Evolutionary conservation across 83 land plant genomes (phyloP).

Genomic region (Diphasiastrum complanatum): DNA sequence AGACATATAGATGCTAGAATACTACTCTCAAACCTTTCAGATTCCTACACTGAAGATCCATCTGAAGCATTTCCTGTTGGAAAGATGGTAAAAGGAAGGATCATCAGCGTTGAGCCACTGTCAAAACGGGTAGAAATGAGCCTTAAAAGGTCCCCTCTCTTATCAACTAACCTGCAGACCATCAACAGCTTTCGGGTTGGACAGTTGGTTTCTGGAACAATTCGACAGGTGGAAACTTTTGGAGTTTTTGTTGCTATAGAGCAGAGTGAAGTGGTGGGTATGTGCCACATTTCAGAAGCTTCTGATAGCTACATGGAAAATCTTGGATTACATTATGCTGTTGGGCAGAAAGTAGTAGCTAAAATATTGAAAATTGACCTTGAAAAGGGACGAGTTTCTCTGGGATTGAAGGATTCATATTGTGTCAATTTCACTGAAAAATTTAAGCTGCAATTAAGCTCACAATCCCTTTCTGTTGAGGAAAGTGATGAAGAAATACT

Average conservation of each 20-base stretch:
- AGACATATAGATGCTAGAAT: constrained; percentile 73
- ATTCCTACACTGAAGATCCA: constrained; percentile 50
- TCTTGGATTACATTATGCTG: constrained; percentile 40
- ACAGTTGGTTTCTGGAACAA: constrained; percentile 51
- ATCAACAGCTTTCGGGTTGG: constrained; percentile 48
- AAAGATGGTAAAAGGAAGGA: constrained; percentile 78
- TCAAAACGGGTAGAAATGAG: constrained; percentile 68
- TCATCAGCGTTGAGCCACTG: constrained; percentile 57
- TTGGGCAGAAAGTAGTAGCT: constrained; percentile 60
- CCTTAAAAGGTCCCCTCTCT: constrained; percentile 26
- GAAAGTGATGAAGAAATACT: neutral
- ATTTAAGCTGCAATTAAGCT: constrained; percentile 8
- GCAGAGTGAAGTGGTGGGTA: constrained; percentile 63
- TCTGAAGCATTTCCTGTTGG: constrained; percentile 67
- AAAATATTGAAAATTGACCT: constrained; percentile 63
- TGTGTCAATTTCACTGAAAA: no score
- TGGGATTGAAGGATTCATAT: constrained; percentile 79
- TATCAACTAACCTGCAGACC: constrained; percentile 7
- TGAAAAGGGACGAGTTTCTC: constrained; percentile 50
- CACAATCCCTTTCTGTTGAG: neutral
- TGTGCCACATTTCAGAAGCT: constrained; percentile 78
- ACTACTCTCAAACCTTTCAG: constrained; percentile 62
- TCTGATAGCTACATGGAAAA: constrained; percentile 52
- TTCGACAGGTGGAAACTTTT: constrained; percentile 56
- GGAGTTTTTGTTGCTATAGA: constrained; percentile 69